A percentile compares a stretch with the other conserved stretches of the same genome.
phyloP scores from a whole-genome alignment of 139 green algal genomes.

The Chlamydomonas asymmetrica region DNA sequence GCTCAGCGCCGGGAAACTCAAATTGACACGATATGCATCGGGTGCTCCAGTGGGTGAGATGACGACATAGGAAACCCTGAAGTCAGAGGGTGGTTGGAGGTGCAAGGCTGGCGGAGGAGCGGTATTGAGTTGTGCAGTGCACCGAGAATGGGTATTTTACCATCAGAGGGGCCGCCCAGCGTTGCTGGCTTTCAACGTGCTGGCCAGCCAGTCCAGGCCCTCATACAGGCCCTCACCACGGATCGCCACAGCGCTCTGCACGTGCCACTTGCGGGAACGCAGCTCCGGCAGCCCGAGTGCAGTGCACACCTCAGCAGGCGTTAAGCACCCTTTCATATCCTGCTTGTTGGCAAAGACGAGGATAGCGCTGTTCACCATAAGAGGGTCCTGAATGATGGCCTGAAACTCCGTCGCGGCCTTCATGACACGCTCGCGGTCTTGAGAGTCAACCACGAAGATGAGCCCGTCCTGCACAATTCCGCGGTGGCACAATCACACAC shows the following conservation, averaged over 20 bases:
- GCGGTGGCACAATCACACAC: too few species aligned
- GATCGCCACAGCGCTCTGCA: slow-evolving; percentile 94
- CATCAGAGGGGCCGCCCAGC: slow-evolving; percentile 15
- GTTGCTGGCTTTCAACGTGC: slow-evolving; percentile 20
- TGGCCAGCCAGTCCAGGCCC: slow-evolving; percentile 93
- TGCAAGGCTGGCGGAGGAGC: too few species aligned
- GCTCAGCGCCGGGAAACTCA: too few species aligned
- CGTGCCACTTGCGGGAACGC: slow-evolving; percentile 85
- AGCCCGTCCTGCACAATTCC: slow-evolving; percentile 70
- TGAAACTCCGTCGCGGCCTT: slow-evolving; percentile 94
- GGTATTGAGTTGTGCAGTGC: too few species aligned
- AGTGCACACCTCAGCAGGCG: slow-evolving; percentile 84
- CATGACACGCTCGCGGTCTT: slow-evolving; percentile 92
- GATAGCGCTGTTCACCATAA: slow-evolving; percentile 60
- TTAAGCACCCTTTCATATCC: slow-evolving; percentile 79
- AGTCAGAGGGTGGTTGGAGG: too few species aligned
- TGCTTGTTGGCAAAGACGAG: slow-evolving; percentile 99
- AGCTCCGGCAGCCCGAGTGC: slow-evolving; percentile 83
- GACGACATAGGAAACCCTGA: too few species aligned
- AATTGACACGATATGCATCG: too few species aligned
- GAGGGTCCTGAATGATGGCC: slow-evolving; percentile 91
- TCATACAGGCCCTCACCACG: slow-evolving; percentile 97
- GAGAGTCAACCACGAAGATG: slow-evolving; percentile 99
- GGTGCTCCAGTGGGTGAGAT: too few species aligned
- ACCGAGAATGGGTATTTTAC: too few species aligned